Conservation (phyloP, 73 alveolate species). For the Symbiodinium pilosum region DNA sequence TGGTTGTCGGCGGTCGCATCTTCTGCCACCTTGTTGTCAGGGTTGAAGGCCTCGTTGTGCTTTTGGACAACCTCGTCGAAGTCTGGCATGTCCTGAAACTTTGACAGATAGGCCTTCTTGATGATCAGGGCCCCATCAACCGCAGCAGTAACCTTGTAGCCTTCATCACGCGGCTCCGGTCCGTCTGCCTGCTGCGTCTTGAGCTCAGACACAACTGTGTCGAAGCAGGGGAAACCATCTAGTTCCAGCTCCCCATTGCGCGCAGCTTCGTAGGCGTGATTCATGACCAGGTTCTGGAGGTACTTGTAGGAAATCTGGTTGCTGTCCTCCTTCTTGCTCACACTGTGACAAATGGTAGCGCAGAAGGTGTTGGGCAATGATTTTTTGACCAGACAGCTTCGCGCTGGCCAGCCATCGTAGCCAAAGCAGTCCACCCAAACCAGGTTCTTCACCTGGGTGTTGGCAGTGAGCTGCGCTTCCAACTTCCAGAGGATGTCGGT, state of each 20-base stretch:
- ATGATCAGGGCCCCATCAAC: not conserved
- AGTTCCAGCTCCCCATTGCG: not conserved
- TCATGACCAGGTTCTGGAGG: not conserved
- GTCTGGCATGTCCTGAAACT: not conserved
- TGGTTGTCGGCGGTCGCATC: not conserved
- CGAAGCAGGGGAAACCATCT: not conserved
- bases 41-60: constrained; percentile 21
- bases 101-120: not conserved
- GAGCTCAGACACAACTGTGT: not conserved
- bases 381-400: not conserved
- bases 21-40: not conserved
- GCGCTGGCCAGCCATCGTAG: constrained; percentile 23
- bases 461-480: not conserved
- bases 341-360: not conserved
- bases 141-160: not conserved
- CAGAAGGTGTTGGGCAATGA: not conserved
- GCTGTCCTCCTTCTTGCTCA: not conserved
- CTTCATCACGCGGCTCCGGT: not conserved
- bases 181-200: no score
- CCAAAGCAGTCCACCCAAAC: not conserved
- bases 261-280: not conserved
- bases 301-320: not conserved
- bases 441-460: not conserved
- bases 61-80: not conserved
- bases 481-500: not conserved